These are phyloP conservation scores for Xylariales sp. DNA, from an alignment of 2,329 filamentous ascomycete genomes.

Conservation along the genomic window DNA sequence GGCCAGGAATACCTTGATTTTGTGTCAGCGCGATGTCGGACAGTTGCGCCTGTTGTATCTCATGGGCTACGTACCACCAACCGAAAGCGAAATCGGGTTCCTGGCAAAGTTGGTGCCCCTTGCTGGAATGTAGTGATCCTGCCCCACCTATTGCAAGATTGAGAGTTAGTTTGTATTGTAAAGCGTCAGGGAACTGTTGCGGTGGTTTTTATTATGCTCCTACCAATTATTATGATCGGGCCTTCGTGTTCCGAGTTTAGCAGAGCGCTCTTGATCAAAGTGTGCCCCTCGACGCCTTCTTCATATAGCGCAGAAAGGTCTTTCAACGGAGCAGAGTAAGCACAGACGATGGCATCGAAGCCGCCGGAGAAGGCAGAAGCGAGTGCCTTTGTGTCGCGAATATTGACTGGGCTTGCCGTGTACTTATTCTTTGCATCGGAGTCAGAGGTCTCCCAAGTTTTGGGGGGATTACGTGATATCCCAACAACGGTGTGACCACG, in stretches of 20 bases:
- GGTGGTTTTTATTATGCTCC: not conserved
- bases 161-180: not conserved
- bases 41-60: not conserved
- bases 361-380: not conserved
- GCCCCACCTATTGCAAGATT: not conserved
- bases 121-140: not conserved
- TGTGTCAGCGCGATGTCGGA: not conserved
- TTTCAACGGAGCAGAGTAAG: not conserved
- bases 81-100: not conserved
- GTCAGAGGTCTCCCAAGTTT: not conserved
- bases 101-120: not conserved
- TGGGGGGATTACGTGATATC: not conserved
- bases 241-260: not conserved
- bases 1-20: not conserved
- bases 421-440: not conserved
- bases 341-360: not conserved
- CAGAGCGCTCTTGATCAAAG: not conserved
- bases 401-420: not conserved
- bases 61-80: not conserved
- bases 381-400: not conserved
- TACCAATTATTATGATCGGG: not conserved
- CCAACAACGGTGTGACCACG: not conserved
- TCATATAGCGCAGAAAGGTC: not conserved
- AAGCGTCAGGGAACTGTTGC: not conserved
- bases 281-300: not conserved